Evolutionary conservation across 108 stramenopile species (phyloP).

Genomic region (Pseudonitzschia multiseries): DNA sequence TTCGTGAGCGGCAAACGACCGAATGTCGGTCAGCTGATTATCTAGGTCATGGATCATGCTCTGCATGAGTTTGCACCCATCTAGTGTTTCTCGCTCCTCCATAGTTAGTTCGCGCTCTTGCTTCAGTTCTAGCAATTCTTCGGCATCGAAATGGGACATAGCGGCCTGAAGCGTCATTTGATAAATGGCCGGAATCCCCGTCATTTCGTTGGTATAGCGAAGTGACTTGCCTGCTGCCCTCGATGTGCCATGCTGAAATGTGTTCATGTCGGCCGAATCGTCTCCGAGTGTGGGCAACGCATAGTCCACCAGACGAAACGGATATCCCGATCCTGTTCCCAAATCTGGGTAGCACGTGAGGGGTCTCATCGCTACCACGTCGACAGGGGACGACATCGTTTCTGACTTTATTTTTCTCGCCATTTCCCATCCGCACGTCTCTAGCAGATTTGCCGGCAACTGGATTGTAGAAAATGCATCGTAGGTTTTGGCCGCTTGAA

Average conservation of each 20-base stretch:
- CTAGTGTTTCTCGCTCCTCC: slow-evolving; percentile 85
- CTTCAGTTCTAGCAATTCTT: slow-evolving; percentile 61
- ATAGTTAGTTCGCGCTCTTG: slow-evolving; percentile 60
- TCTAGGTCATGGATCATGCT: slow-evolving; percentile 86
- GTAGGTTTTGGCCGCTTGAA: slow-evolving; percentile 42
- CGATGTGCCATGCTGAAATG: slow-evolving; percentile 1
- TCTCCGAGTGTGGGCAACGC: slow-evolving; percentile 41
- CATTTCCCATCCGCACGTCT: slow-evolving; percentile 65
- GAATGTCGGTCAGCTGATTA: slow-evolving; percentile 51
- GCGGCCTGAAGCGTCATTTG: slow-evolving; percentile 62
- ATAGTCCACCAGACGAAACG: slow-evolving; percentile 62
- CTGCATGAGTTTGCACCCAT: slow-evolving; percentile 83
- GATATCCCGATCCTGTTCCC: slow-evolving; percentile 54
- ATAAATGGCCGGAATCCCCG: slow-evolving; percentile 61
- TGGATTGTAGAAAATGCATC: slow-evolving; percentile 62
- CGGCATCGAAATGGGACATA: slow-evolving; percentile 84
- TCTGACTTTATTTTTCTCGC: slow-evolving; percentile 53
- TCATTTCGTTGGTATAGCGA: slow-evolving; percentile 51
- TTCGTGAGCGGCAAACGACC: slow-evolving; percentile 75
- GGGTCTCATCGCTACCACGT: slow-evolving; percentile 69
- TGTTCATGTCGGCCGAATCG: slow-evolving; percentile 26
- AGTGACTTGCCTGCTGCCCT: background rate
- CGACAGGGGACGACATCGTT: slow-evolving; percentile 12
- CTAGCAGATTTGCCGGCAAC: slow-evolving; percentile 75
- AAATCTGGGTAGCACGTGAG: slow-evolving; percentile 75